phyloP scores from a whole-genome alignment of 306 rosid genomes.

The Trichosanthes truncata region DNA sequence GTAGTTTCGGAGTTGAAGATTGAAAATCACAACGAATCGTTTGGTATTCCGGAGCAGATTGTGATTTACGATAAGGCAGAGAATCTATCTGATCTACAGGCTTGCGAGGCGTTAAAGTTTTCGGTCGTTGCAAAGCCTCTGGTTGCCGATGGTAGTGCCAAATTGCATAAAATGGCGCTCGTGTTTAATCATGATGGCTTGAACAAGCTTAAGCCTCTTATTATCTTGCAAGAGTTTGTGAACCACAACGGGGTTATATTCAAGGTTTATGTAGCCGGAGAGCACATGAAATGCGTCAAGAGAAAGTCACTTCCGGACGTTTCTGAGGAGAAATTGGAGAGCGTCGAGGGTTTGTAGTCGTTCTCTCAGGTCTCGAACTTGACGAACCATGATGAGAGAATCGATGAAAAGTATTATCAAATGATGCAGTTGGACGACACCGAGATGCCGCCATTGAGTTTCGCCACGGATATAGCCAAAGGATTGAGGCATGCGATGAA shows the following conservation, averaged over 20 bases:
- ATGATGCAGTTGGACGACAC: constrained; percentile 67
- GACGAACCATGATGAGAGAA: constrained; percentile 41
- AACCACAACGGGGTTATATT: constrained; percentile 92
- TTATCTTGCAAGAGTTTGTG: constrained; percentile 77
- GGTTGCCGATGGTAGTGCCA: constrained; percentile 88
- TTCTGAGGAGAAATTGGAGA: constrained; percentile 45
- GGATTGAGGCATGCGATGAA: constrained; percentile 53
- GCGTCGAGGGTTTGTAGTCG: constrained; percentile 46
- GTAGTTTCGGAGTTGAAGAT: constrained; percentile 68
- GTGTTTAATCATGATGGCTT: constrained; percentile 54
- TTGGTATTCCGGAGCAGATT: constrained; percentile 89
- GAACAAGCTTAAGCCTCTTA: constrained; percentile 64
- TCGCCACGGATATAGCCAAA: constrained; percentile 50
- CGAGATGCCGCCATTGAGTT: constrained; percentile 70
- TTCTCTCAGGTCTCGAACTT: constrained; percentile 82
- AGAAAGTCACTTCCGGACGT: constrained; percentile 84
- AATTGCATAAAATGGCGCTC: constrained; percentile 77
- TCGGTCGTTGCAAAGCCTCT: constrained; percentile 80
- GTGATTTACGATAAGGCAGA: constrained; percentile 60
- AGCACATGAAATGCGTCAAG: constrained; percentile 64
- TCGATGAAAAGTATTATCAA: constrained; percentile 60
- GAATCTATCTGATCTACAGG: constrained; percentile 42
- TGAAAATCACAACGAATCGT: constrained; percentile 39
- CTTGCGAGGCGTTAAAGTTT: constrained; percentile 59
- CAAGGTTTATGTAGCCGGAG: constrained; percentile 81